Evolutionary conservation across 108 stramenopile species (phyloP), one percentile per base, ranked within the genome.

Genomic region (Nitzschia palea): DNA sequence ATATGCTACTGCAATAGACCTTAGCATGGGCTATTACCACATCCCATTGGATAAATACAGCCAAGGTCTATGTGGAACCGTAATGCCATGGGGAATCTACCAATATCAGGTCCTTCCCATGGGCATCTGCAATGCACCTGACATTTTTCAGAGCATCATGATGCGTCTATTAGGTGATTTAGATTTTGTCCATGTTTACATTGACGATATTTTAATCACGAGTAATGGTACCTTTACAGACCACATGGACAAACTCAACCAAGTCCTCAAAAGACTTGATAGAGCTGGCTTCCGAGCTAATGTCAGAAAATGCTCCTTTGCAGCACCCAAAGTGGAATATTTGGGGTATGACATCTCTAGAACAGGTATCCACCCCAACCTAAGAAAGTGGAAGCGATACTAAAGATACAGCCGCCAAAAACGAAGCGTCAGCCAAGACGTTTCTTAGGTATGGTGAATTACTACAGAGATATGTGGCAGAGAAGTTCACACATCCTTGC

Each of bases 391-490:
- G 48, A 78, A 1, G 73, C 73, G 0, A 64, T 84, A 0, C 65
- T 72, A n/a, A 22, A 33, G 14, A 55, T 84, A 22, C 31, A 33
- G 10, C 58, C 56, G 0, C 77, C 83, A 0, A 59, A 48, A 18
- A 69, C 45, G 26, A 32, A 30, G 0, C 62, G 64, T 36, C 66
- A 73, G 27, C 20, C 73, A 6, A 22, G 53, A 15, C 52, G 47
- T 1, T 80, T 80, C 26, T 23, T 72, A 23, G 75, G 70, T 0
- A 67, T 68, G 66, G 62, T 76, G 4, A 76, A 83, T 10, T 79
- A 80, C 35, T 80, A 83, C 71, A 53, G 62, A 50, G 75, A 80
- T 50, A 61, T 81, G 47, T 81, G 76, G 76, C 34, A 32, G 22
- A 35, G 35, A 54, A 34, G 76, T 3, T 66, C 51, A 9, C 54